These are phyloP conservation scores for Euphrasia confusa DNA, from an alignment of 257 asterid genomes.

Conservation along the genomic window DNA sequence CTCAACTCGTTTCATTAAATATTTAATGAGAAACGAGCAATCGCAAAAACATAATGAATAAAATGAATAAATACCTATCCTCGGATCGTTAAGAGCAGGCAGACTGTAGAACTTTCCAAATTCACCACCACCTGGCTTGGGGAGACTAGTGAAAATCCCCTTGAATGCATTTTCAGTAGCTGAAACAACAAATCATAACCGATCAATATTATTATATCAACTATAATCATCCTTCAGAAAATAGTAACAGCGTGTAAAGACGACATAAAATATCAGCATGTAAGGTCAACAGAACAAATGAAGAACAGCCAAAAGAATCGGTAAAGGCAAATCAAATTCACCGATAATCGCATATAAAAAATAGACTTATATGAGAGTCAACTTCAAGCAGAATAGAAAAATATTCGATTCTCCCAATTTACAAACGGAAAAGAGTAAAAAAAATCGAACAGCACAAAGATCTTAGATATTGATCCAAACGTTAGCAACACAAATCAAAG, in stretches of 20 bases:
- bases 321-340: conserved; percentile 17
- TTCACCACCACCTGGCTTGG: conserved; percentile 93
- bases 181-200: conserved; percentile 33
- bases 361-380: conserved; percentile 15
- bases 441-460: not conserved
- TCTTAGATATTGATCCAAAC: conserved; percentile 10
- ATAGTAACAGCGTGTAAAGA: not conserved
- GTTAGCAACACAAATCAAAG: not conserved
- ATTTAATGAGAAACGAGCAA: not conserved
- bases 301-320: conserved; percentile 4
- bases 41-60: not conserved
- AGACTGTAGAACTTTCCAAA: conserved; percentile 87
- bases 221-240: conserved; percentile 12
- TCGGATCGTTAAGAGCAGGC: conserved; percentile 80
- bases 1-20: not conserved
- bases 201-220: conserved; percentile 18
- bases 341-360: not conserved
- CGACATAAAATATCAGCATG: conserved; percentile 10
- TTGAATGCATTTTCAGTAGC: conserved; percentile 79
- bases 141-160: conserved; percentile 68
- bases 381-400: conserved; percentile 10
- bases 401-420: not conserved
- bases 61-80: conserved; percentile 55
- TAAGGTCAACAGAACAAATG: conserved; percentile 8
- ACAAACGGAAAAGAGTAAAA: not conserved